Evolutionary conservation across 768 basidiomycete genomes (phyloP).

Genomic region (Harrya chromipes): DNA sequence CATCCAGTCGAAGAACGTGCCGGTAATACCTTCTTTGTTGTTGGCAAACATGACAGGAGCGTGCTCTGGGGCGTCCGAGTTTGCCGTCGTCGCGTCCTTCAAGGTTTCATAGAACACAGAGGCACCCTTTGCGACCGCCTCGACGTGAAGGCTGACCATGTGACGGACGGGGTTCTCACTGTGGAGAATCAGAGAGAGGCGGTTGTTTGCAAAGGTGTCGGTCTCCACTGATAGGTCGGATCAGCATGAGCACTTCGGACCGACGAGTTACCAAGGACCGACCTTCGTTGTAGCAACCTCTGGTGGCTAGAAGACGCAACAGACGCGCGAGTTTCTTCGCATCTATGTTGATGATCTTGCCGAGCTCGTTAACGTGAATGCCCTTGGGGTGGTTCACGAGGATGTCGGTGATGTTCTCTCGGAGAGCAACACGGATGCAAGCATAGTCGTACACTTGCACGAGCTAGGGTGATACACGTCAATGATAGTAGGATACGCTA

Average conservation of each 20-base stretch:
- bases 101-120: constrained; percentile 24
- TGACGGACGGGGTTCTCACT: constrained; percentile 21
- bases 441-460: constrained; percentile 28
- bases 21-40: constrained; percentile 18
- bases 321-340: constrained; percentile 29
- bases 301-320: constrained; percentile 28
- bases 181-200: constrained; percentile 30
- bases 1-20: constrained; percentile 29
- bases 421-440: constrained; percentile 27
- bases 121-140: constrained; percentile 15
- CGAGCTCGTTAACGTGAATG: constrained; percentile 29
- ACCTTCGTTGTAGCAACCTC: constrained; percentile 35
- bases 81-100: constrained; percentile 20
- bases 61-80: constrained; percentile 19
- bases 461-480: constrained; percentile 9
- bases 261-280: background rate
- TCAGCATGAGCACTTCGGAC: background rate
- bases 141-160: constrained; percentile 19
- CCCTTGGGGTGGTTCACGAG: constrained; percentile 28
- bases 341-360: constrained; percentile 19
- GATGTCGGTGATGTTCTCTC: constrained; percentile 29
- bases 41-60: constrained; percentile 19
- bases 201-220: constrained; percentile 35
- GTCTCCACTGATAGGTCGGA: constrained; percentile 20
- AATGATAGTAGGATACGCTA: background rate